phyloP scores from a whole-genome alignment of 2,329 filamentous ascomycete species.

The Drechslerella dactyloides region DNA sequence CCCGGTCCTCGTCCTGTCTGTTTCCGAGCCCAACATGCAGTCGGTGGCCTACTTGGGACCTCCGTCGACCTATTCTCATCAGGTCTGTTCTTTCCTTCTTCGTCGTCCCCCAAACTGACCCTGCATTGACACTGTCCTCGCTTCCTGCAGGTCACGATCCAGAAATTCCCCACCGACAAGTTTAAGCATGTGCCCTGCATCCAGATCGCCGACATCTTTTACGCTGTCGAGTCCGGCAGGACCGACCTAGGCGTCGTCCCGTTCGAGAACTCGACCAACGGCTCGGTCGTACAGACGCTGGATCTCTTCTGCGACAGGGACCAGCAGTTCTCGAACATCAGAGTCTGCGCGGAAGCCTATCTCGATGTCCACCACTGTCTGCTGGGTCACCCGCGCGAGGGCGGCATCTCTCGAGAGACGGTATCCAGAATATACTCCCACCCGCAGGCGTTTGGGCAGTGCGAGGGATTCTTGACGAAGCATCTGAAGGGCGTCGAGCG shows the following conservation, averaged over 20 bases:
- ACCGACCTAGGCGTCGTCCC: slow-evolving; percentile 81
- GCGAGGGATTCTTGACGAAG: slow-evolving; percentile 73
- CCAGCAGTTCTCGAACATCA: slow-evolving; percentile 69
- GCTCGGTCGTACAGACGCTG: slow-evolving; percentile 85
- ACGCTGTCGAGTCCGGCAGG: slow-evolving; percentile 71
- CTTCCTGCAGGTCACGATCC: slow-evolving; percentile 54
- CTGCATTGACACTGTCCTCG: slow-evolving; percentile 4
- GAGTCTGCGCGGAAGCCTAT: slow-evolving; percentile 82
- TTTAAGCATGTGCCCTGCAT: slow-evolving; percentile 30
- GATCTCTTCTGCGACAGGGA: slow-evolving; percentile 83
- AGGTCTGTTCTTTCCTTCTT: slow-evolving; percentile 61
- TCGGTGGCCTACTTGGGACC: slow-evolving; percentile 69
- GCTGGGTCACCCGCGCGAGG: slow-evolving; percentile 65
- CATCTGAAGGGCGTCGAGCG: slow-evolving; percentile 77
- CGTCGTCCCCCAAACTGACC: slow-evolving; percentile 11
- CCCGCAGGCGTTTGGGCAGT: slow-evolving; percentile 94
- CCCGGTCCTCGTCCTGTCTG: background rate
- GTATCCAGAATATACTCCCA: slow-evolving; percentile 86
- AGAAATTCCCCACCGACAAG: slow-evolving; percentile 56
- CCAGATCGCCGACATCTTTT: slow-evolving; percentile 72
- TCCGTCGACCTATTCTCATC: slow-evolving; percentile 71
- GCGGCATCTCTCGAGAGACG: slow-evolving; percentile 60
- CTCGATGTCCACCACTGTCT: slow-evolving; percentile 88
- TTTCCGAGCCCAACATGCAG: slow-evolving; percentile 49
- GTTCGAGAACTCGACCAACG: slow-evolving; percentile 95